Conservation (phyloP, 2,329 filamentous ascomycete genomes). For the Clonostachys solani region DNA sequence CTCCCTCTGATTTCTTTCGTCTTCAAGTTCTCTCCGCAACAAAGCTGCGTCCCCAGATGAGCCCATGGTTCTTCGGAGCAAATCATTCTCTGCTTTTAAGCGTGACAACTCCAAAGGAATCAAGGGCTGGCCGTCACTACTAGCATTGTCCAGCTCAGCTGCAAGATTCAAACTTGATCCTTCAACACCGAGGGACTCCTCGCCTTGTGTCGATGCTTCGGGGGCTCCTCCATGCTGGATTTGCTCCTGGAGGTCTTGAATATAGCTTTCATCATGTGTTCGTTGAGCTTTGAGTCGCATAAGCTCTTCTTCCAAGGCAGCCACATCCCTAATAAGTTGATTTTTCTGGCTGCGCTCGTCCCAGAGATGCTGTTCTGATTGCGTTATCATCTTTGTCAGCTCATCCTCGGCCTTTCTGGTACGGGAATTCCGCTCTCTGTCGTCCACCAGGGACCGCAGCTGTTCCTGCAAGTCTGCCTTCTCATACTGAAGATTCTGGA, state of each 20-base stretch:
- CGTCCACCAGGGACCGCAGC: constrained; percentile 27
- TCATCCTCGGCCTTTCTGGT: constrained; percentile 30
- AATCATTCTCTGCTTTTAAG: constrained; percentile 56
- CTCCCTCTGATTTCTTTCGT: constrained; percentile 43
- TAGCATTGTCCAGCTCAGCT: constrained; percentile 53
- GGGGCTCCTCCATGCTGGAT: constrained; percentile 30
- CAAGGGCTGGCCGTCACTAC: constrained; percentile 27
- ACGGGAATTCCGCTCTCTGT: constrained; percentile 24
- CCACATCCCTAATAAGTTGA: constrained; percentile 38
- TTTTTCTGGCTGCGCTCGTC: constrained; percentile 39
- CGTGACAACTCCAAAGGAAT: constrained; percentile 50
- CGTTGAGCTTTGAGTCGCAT: constrained; percentile 40
- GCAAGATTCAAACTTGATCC: constrained; percentile 42
- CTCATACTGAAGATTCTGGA: constrained; percentile 50
- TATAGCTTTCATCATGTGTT: constrained; percentile 46
- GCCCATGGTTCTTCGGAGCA: constrained; percentile 50
- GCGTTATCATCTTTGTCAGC: constrained; percentile 32
- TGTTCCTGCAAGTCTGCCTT: constrained; percentile 48
- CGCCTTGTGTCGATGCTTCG: constrained; percentile 8
- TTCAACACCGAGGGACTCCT: constrained; percentile 7
- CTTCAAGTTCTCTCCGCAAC: constrained; percentile 52
- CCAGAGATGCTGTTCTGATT: constrained; percentile 35
- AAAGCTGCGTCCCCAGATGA: constrained; percentile 49
- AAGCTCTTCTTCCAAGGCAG: constrained; percentile 41
- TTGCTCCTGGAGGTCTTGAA: constrained; percentile 58